Percentiles rank a stretch among this genome's conserved stretches.
Evolutionary conservation across 1,139 yeast species (phyloP).

Genomic region (Blastobotrys ciferrii): DNA sequence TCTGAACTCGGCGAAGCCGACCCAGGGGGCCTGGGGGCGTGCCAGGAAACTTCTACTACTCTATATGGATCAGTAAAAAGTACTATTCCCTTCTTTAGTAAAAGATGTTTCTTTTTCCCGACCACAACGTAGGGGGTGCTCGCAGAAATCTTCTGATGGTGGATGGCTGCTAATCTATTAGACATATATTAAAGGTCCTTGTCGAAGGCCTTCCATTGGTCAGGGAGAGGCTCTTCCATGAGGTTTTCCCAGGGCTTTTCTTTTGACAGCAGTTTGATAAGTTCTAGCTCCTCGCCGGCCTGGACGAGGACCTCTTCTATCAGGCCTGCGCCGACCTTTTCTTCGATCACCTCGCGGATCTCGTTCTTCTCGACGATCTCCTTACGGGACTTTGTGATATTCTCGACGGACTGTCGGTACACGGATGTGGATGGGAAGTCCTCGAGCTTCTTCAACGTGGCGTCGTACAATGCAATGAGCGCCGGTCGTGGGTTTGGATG

Average conservation of each 20-base stretch:
- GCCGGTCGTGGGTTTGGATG: conserved; percentile 89
- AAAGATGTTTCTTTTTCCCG: too few relatives aligned
- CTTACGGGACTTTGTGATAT: conserved; percentile 68
- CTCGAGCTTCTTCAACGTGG: conserved; percentile 60
- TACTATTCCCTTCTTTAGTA: too few relatives aligned
- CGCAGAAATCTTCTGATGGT: too few relatives aligned
- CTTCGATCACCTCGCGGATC: conserved; percentile 66
- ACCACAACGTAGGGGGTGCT: too few relatives aligned
- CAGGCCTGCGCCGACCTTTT: conserved; percentile 75
- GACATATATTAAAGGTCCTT: conserved; percentile 10
- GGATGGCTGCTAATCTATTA: background rate
- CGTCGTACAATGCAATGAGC: conserved; percentile 63
- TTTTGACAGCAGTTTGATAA: conserved; percentile 65
- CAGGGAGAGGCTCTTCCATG: conserved; percentile 41
- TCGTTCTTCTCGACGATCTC: conserved; percentile 63
- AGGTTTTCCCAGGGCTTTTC: conserved; percentile 58
- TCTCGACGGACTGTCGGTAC: conserved; percentile 73
- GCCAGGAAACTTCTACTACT: too few relatives aligned
- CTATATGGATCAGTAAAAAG: too few relatives aligned
- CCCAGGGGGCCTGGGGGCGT: too few relatives aligned
- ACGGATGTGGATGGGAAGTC: conserved; percentile 68
- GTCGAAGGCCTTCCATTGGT: conserved; percentile 40
- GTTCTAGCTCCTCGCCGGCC: conserved; percentile 75
- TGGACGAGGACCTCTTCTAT: conserved; percentile 81
- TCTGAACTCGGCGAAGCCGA: too few relatives aligned